Evolutionary conservation across 179 eudicot genomes (phyloP).

Genomic region (Beta lomatogona): DNA sequence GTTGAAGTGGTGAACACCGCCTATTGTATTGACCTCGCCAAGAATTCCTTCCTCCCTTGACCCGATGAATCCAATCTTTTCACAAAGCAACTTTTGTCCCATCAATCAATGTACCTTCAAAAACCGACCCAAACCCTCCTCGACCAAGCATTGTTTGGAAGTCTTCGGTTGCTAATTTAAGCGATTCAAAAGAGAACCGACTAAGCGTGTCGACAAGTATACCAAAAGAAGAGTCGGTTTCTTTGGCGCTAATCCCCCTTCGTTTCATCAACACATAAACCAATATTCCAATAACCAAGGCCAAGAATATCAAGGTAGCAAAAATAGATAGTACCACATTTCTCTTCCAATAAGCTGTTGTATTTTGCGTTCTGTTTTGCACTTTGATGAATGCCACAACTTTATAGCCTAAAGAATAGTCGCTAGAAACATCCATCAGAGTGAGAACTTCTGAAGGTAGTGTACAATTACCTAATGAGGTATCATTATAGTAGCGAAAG

Average conservation of each 20-base stretch:
- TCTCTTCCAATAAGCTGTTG: too few relatives aligned
- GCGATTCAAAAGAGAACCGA: not conserved
- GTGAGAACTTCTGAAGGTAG: conserved; percentile 5
- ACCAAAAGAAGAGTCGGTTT: not conserved
- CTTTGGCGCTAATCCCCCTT: not conserved
- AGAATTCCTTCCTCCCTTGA: conserved; percentile 16
- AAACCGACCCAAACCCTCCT: conserved; percentile 19
- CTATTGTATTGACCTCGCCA: conserved; percentile 20
- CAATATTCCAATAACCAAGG: not conserved
- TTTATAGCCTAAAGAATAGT: not conserved
- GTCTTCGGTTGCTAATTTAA: conserved; percentile 1
- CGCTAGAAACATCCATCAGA: not conserved
- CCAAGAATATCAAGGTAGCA: not conserved
- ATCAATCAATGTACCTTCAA: not conserved
- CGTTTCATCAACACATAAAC: not conserved
- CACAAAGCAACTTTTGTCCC: conserved; percentile 18
- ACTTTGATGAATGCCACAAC: conserved; percentile 1
- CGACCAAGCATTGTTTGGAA: conserved; percentile 10
- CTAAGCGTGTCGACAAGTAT: not conserved
- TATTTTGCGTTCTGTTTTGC: not conserved
- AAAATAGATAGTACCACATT: too few relatives aligned
- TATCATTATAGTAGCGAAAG: not conserved
- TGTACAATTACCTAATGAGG: not conserved
- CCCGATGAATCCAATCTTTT: not conserved
- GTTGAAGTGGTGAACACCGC: conserved; percentile 14